A percentile compares a stretch with the other conserved stretches of the same genome.
These are phyloP conservation scores for Gloeopeniophorella convolvens DNA, from an alignment of 768 basidiomycete genomes.

Conservation along the genomic window DNA sequence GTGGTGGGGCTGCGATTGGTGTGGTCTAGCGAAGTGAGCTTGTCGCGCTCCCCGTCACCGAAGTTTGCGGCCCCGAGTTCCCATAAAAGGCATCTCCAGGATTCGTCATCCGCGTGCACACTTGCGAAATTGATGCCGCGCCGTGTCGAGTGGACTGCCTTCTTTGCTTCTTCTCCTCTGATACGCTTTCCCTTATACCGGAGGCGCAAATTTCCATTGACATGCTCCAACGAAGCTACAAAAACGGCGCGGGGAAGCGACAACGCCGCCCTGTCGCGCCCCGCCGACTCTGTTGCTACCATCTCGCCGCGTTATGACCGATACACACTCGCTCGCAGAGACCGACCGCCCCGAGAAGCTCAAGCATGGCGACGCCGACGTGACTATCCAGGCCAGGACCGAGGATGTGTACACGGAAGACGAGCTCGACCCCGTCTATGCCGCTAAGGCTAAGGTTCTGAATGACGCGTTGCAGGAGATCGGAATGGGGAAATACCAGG, in stretches of 20 bases:
- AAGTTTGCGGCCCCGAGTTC: too few relatives aligned
- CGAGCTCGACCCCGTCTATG: conserved; percentile 39
- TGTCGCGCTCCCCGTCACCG: not conserved
- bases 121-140: too few relatives aligned
- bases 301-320: not conserved
- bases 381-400: not conserved
- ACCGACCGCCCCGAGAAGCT: not conserved
- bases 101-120: too few relatives aligned
- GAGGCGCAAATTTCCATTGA: too few relatives aligned
- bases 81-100: too few relatives aligned
- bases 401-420: conserved; percentile 5
- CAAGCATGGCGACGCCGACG: not conserved
- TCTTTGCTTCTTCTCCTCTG: not conserved
- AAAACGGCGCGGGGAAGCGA: too few relatives aligned
- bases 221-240: too few relatives aligned
- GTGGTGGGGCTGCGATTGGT: too few relatives aligned
- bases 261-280: too few relatives aligned
- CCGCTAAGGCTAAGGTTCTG: conserved; percentile 42
- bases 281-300: not conserved
- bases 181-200: not conserved
- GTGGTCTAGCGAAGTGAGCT: too few relatives aligned
- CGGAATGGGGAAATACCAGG: conserved; percentile 54
- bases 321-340: not conserved
- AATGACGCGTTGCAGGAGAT: conserved; percentile 45
- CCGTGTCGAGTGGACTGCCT: too few relatives aligned